Evolutionary conservation across 2,329 filamentous ascomycete genomes (phyloP).

Genomic region (Botrytis tulipae): DNA sequence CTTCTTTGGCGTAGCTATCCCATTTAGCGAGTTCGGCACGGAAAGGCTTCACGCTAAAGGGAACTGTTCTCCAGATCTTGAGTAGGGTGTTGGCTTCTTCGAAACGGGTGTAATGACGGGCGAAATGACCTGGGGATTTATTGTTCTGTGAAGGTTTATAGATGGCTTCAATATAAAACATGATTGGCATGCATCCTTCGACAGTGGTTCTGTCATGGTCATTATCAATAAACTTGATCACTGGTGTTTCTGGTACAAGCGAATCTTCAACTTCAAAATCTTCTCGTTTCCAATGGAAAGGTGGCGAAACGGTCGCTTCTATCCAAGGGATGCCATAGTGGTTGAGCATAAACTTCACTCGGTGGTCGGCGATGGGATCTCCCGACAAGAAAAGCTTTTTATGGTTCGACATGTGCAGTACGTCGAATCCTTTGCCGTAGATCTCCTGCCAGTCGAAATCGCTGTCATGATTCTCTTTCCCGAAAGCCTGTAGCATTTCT

Average conservation of each 20-base stretch:
- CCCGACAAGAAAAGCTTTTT: slow-evolving; percentile 48
- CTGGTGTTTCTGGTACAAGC: slow-evolving; percentile 29
- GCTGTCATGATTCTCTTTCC: slow-evolving; percentile 73
- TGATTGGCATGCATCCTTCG: slow-evolving; percentile 51
- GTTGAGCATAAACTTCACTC: slow-evolving; percentile 51
- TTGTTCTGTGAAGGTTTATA: slow-evolving; percentile 40
- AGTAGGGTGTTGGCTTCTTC: slow-evolving; percentile 30
- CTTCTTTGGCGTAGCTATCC: slow-evolving; percentile 25
- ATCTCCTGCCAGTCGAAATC: slow-evolving; percentile 71
- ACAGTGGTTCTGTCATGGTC: slow-evolving; percentile 49
- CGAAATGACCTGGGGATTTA: slow-evolving; percentile 30
- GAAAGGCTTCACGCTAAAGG: slow-evolving; percentile 30
- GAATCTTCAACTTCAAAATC: slow-evolving; percentile 26
- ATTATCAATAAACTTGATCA: slow-evolving; percentile 55
- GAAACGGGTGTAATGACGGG: slow-evolving; percentile 32
- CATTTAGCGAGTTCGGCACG: slow-evolving; percentile 36
- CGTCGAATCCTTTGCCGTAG: slow-evolving; percentile 83
- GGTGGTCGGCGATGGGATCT: slow-evolving; percentile 49
- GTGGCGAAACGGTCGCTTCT: slow-evolving; percentile 32
- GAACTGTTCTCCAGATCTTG: slow-evolving; percentile 29
- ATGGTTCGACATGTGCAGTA: slow-evolving; percentile 59
- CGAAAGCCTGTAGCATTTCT: slow-evolving; percentile 74
- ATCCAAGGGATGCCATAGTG: slow-evolving; percentile 47
- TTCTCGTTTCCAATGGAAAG: slow-evolving; percentile 36
- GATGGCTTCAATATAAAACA: slow-evolving; percentile 59